Percentiles rank a stretch among this genome's conserved stretches.
Conservation (phyloP, 2,329 filamentous ascomycete species). For the Aspergillus quadrilineatus region DNA sequence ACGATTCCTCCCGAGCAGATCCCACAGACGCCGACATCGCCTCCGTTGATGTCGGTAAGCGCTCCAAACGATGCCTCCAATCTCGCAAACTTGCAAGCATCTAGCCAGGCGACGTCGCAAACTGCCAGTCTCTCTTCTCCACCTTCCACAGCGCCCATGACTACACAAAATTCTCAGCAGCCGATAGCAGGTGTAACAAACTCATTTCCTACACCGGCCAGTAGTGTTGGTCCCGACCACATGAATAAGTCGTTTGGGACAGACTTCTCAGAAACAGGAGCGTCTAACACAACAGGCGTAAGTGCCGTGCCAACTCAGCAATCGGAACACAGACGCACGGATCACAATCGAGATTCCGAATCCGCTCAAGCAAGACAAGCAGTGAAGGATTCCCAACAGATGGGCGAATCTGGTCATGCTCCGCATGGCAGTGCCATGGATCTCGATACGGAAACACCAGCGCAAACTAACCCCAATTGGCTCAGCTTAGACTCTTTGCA, state of each 20-base stretch:
- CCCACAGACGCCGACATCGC: slow-evolving; percentile 43
- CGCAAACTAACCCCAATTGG: slow-evolving; percentile 25
- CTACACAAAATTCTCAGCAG: slow-evolving; percentile 44
- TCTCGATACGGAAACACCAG: slow-evolving; percentile 32
- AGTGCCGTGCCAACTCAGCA: slow-evolving; percentile 21
- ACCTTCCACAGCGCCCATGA: slow-evolving; percentile 44
- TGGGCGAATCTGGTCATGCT: slow-evolving; percentile 16
- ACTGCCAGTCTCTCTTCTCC: slow-evolving; percentile 42
- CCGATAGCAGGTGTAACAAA: slow-evolving; percentile 40
- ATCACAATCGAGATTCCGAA: slow-evolving; percentile 35
- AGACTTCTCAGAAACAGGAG: slow-evolving; percentile 22
- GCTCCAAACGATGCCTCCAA: slow-evolving; percentile 50
- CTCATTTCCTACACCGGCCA: slow-evolving; percentile 48
- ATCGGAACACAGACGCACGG: slow-evolving; percentile 33
- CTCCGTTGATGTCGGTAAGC: slow-evolving; percentile 53
- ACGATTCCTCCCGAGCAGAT: slow-evolving; percentile 33
- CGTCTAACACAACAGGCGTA: slow-evolving; percentile 16
- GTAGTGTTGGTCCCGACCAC: slow-evolving; percentile 43
- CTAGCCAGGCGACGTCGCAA: slow-evolving; percentile 45
- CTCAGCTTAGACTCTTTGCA: slow-evolving; percentile 45
- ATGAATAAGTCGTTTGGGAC: slow-evolving; percentile 32
- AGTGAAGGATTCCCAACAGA: slow-evolving; percentile 24
- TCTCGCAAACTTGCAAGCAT: slow-evolving; percentile 46
- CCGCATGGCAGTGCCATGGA: slow-evolving; percentile 40
- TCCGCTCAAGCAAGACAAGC: slow-evolving; percentile 19